These are phyloP conservation scores for Litsea cubeba DNA, from an alignment of 164 flowering plant genomes.

Conservation along the genomic window DNA sequence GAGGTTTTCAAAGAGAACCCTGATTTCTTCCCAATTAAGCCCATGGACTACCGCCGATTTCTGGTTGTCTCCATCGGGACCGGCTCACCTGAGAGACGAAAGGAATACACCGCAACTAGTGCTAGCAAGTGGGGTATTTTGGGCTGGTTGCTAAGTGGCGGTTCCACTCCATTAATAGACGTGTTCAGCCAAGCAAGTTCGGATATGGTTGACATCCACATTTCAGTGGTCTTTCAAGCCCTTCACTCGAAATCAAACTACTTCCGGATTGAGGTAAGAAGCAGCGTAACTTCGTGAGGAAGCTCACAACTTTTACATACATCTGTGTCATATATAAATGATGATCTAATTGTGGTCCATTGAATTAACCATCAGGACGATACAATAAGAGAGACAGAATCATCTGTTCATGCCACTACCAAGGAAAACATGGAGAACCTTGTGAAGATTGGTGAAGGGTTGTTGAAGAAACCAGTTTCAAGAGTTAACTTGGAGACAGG, in stretches of 20 bases:
- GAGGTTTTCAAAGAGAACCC: slow-evolving; percentile 26
- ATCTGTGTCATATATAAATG: not conserved
- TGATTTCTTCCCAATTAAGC: slow-evolving; percentile 33
- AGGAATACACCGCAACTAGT: slow-evolving; percentile 34
- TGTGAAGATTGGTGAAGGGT: slow-evolving; percentile 23
- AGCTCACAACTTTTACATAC: not conserved
- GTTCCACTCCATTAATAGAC: slow-evolving; percentile 31
- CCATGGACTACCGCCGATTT: slow-evolving; percentile 37
- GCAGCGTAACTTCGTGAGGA: not conserved
- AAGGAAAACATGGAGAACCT: slow-evolving; percentile 32
- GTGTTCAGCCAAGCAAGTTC: slow-evolving; percentile 31
- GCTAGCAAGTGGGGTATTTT: slow-evolving; percentile 52
- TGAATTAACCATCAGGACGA: slow-evolving; percentile 17
- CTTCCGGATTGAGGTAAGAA: slow-evolving; percentile 38
- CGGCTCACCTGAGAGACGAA: slow-evolving; percentile 31
- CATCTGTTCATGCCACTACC: slow-evolving; percentile 29
- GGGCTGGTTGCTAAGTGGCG: slow-evolving; percentile 32
- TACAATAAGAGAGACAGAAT: slow-evolving; percentile 16
- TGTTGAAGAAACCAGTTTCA: slow-evolving; percentile 33
- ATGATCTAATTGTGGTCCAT: not conserved
- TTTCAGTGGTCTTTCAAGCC: slow-evolving; percentile 29
- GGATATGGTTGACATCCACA: slow-evolving; percentile 37
- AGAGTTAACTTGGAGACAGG: slow-evolving; percentile 35
- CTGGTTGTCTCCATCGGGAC: slow-evolving; percentile 63
- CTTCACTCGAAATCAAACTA: slow-evolving; percentile 26